Percentiles rank a stretch among this genome's conserved stretches.
These are phyloP conservation scores for Oldenlandia corymbosa DNA, from an alignment of 257 asterid species.

Conservation along the genomic window DNA sequence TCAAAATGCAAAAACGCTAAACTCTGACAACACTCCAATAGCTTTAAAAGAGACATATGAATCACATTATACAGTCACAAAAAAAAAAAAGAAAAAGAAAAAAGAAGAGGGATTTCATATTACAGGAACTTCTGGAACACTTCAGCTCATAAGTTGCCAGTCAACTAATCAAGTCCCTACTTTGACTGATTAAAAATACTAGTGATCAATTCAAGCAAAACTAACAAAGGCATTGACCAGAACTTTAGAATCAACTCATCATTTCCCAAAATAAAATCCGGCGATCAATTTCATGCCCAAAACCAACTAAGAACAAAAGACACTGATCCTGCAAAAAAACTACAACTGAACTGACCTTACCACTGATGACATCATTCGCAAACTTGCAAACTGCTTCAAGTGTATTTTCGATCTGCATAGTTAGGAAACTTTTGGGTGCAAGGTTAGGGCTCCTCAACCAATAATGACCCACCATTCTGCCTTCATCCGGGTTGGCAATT, in stretches of 20 bases:
- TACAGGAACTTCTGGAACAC: background rate
- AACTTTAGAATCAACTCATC: too few species aligned
- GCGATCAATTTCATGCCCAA: background rate
- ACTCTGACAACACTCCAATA: background rate
- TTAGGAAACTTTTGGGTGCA: slow-evolving; percentile 65
- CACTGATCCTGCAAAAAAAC: background rate
- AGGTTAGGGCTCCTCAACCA: slow-evolving; percentile 80
- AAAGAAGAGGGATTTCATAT: too few species aligned
- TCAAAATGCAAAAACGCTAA: background rate
- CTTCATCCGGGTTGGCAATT: slow-evolving; percentile 95
- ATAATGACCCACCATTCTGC: slow-evolving; percentile 97
- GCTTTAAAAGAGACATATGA: background rate
- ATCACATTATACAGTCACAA: too few species aligned
- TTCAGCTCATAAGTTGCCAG: background rate
- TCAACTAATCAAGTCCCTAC: too few species aligned
- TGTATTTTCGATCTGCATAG: slow-evolving; percentile 62
- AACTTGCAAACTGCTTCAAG: slow-evolving; percentile 59
- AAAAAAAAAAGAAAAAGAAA: too few species aligned
- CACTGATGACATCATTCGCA: slow-evolving; percentile 80
- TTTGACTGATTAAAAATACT: too few species aligned
- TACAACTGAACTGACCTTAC: slow-evolving; percentile 78
- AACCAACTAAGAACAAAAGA: too few species aligned
- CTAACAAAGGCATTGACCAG: too few species aligned
- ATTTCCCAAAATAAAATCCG: background rate
- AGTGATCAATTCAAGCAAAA: too few species aligned